Evolutionary conservation across 108 stramenopile species (phyloP).

Genomic region (Schizochytrium sp.): DNA sequence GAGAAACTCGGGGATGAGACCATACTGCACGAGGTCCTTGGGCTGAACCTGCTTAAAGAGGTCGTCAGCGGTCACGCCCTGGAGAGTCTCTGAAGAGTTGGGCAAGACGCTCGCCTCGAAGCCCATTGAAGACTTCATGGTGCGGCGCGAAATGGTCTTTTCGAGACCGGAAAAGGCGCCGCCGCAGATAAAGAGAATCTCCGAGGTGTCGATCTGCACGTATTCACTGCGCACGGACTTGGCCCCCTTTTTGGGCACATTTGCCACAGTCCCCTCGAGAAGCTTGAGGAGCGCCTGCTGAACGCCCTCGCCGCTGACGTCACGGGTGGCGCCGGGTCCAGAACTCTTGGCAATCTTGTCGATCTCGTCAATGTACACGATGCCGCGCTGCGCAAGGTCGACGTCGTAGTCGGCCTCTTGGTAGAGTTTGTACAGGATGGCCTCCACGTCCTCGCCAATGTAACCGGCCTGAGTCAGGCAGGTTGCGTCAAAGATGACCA

Average conservation of each 20-base stretch:
- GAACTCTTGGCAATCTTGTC: conserved; percentile 26
- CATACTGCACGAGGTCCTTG: conserved; percentile 81
- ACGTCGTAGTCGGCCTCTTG: conserved; percentile 41
- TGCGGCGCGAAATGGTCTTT: conserved; percentile 74
- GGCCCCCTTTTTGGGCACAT: conserved; percentile 84
- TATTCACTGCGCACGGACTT: conserved; percentile 90
- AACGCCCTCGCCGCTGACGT: conserved; percentile 90
- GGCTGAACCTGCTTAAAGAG: conserved; percentile 78
- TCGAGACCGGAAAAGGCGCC: conserved; percentile 95
- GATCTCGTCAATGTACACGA: conserved; percentile 52
- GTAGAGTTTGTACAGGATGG: conserved; percentile 50
- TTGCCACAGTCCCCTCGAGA: conserved; percentile 93
- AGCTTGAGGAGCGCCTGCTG: conserved; percentile 96
- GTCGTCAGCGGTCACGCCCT: conserved; percentile 54
- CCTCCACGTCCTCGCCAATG: conserved; percentile 51
- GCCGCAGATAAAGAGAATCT: conserved; percentile 94
- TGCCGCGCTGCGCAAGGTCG: conserved; percentile 42
- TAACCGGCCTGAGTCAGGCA: conserved; percentile 50
- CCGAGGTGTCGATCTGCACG: conserved; percentile 89
- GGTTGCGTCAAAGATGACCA: conserved; percentile 46
- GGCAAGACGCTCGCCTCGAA: conserved; percentile 92
- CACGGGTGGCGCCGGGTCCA: conserved; percentile 58
- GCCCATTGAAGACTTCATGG: conserved; percentile 83
- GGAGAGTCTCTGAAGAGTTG: conserved; percentile 69
- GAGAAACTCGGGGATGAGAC: conserved; percentile 94